A percentile compares a stretch with the other conserved stretches of the same genome.
Evolutionary conservation across 768 basidiomycete genomes (phyloP).

Genomic region (Amanita molliuscula): DNA sequence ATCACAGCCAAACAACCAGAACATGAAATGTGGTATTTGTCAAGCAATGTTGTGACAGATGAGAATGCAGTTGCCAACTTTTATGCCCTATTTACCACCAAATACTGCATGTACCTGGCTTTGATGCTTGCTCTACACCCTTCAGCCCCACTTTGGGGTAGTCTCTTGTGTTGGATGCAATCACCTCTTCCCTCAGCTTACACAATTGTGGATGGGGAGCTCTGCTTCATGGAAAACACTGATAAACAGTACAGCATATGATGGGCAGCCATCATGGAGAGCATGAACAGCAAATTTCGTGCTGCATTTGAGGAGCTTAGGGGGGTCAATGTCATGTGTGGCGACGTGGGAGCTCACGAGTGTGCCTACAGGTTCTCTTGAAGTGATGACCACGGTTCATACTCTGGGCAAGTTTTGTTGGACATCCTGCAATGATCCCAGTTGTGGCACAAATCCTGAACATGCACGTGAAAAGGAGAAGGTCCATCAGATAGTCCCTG

Average conservation of each 20-base stretch:
- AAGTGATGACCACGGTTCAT: slow-evolving; percentile 10
- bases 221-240: slow-evolving; percentile 5
- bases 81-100: slow-evolving; percentile 9
- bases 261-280: slow-evolving; percentile 6
- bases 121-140: slow-evolving; percentile 13
- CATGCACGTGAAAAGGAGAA: neutral
- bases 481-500: slow-evolving; percentile 5
- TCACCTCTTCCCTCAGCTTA: slow-evolving; percentile 8
- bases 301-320: slow-evolving; percentile 5
- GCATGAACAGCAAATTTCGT: slow-evolving; percentile 7
- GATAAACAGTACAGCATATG: neutral
- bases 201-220: slow-evolving; percentile 11
- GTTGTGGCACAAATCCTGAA: neutral
- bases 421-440: slow-evolving; percentile 3
- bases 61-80: slow-evolving; percentile 3
- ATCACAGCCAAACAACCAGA: slow-evolving; percentile 7
- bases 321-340: slow-evolving; percentile 4
- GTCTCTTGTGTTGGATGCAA: slow-evolving; percentile 11
- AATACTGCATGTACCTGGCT: slow-evolving; percentile 10
- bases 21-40: slow-evolving; percentile 2
- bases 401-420: slow-evolving; percentile 12
- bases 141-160: slow-evolving; percentile 9
- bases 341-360: slow-evolving; percentile 11
- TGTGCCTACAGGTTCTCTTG: slow-evolving; percentile 7
- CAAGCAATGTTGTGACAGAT: slow-evolving; percentile 4